phyloP scores from a whole-genome alignment of 2,329 filamentous ascomycete species.

The Myriosclerotinia curreyana region DNA sequence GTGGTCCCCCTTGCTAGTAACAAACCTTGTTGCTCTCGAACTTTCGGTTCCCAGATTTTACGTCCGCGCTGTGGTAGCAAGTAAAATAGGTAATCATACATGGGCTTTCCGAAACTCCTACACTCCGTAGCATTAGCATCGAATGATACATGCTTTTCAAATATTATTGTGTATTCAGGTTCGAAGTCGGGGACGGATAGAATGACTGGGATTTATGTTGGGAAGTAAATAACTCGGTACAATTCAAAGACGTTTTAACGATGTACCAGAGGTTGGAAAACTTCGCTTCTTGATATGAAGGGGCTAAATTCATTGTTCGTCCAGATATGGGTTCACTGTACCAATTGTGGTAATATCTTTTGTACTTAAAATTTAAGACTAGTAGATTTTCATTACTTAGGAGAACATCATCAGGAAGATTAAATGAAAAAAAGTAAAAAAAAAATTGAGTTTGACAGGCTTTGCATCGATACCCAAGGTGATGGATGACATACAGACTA shows the following conservation, averaged over 20 bases:
- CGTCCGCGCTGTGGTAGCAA: slow-evolving; percentile 1
- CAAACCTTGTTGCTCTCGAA: neutral
- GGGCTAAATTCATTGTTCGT: neutral
- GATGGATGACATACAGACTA: too few relatives aligned
- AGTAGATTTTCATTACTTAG: too few relatives aligned
- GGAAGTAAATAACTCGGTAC: neutral
- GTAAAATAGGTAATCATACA: slow-evolving; percentile 4
- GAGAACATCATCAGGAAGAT: too few relatives aligned
- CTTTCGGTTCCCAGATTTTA: neutral
- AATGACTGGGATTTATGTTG: neutral
- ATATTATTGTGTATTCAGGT: neutral
- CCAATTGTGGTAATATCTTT: too few relatives aligned
- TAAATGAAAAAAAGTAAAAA: too few relatives aligned
- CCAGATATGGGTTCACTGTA: neutral
- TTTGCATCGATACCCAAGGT: too few relatives aligned
- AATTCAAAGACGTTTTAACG: neutral
- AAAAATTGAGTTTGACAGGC: too few relatives aligned
- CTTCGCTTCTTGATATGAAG: neutral
- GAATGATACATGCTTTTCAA: neutral
- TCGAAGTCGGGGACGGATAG: neutral
- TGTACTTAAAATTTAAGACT: too few relatives aligned
- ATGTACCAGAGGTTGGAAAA: neutral
- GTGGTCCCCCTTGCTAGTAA: neutral
- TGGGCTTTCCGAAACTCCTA: slow-evolving; percentile 3
- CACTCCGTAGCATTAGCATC: neutral